Percentiles rank a stretch among this genome's conserved stretches.
These are phyloP conservation scores for Aspergillus ibericus DNA, from an alignment of 2,329 filamentous ascomycete genomes.

Conservation along the genomic window DNA sequence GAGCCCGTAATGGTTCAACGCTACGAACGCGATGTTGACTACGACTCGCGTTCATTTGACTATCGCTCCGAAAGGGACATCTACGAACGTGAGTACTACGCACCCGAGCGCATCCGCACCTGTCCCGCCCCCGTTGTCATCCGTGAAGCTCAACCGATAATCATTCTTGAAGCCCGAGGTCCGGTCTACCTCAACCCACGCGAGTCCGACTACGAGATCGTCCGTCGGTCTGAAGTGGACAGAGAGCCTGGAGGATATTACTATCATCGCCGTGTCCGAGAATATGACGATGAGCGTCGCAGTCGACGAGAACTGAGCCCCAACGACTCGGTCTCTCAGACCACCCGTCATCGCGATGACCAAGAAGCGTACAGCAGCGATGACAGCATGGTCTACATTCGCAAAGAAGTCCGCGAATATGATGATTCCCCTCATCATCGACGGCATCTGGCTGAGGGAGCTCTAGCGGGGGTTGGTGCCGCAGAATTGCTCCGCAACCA, in stretches of 20 bases:
- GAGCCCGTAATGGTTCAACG: constrained; percentile 44
- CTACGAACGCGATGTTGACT: constrained; percentile 49
- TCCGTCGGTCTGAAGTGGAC: constrained; percentile 58
- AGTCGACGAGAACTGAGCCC: constrained; percentile 51
- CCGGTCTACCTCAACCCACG: constrained; percentile 51
- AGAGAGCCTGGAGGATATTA: constrained; percentile 60
- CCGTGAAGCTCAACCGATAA: constrained; percentile 55
- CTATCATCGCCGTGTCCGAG: constrained; percentile 58
- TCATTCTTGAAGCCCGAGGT: constrained; percentile 55
- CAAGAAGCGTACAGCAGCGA: constrained; percentile 56
- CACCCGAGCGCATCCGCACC: constrained; percentile 48
- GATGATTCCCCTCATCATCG: constrained; percentile 52
- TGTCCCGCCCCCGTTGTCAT: constrained; percentile 54
- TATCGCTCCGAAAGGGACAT: constrained; percentile 47
- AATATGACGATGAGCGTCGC: constrained; percentile 53
- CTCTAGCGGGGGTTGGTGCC: constrained; percentile 60
- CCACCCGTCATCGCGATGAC: constrained; percentile 40
- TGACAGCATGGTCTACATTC: constrained; percentile 62
- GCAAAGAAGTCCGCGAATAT: constrained; percentile 49
- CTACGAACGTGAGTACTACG: constrained; percentile 45
- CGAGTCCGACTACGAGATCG: constrained; percentile 60
- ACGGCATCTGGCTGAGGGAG: constrained; percentile 63
- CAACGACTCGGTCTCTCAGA: constrained; percentile 54
- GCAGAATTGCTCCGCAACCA: constrained; percentile 61
- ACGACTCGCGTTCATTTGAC: constrained; percentile 47